phyloP scores from a whole-genome alignment of 805 yeast genomes.

The Starmerella etchellsii region DNA sequence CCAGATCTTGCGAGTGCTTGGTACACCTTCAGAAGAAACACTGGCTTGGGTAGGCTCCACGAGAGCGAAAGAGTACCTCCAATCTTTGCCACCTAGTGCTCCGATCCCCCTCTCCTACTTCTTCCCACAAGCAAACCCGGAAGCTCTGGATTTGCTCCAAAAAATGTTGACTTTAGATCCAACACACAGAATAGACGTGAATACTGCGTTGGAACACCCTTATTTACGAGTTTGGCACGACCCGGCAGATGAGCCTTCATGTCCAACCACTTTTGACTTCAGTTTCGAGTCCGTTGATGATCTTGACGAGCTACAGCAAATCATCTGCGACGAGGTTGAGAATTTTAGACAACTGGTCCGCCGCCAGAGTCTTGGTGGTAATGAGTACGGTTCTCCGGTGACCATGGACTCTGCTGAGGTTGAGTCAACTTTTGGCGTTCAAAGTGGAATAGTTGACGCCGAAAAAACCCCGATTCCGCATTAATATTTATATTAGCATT shows the following conservation, averaged over 20 bases:
- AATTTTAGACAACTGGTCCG: constrained; percentile 21
- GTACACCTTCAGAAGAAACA: constrained; percentile 75
- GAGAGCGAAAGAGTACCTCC: constrained; percentile 79
- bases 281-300: constrained; percentile 80
- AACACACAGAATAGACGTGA: constrained; percentile 65
- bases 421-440: not conserved
- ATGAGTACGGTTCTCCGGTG: not conserved
- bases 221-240: constrained; percentile 83
- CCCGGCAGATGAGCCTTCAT: constrained; percentile 84
- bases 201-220: constrained; percentile 74
- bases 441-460: not conserved
- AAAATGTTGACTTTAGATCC: constrained; percentile 77
- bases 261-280: constrained; percentile 76
- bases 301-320: constrained; percentile 58
- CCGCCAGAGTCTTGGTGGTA: constrained; percentile 7
- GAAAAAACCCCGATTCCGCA: constrained; percentile 4
- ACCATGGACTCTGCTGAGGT: constrained; percentile 2
- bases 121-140: constrained; percentile 45
- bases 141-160: constrained; percentile 54
- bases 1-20: constrained; percentile 70
- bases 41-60: constrained; percentile 52
- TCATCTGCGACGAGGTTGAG: constrained; percentile 68
- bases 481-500: too few species aligned
- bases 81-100: constrained; percentile 59
- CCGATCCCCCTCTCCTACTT: constrained; percentile 42